Percentiles rank a stretch among this genome's conserved stretches.
phyloP scores from a whole-genome alignment of 495 filamentous ascomycete species.

The Hypoxylon crocopeplum region DNA sequence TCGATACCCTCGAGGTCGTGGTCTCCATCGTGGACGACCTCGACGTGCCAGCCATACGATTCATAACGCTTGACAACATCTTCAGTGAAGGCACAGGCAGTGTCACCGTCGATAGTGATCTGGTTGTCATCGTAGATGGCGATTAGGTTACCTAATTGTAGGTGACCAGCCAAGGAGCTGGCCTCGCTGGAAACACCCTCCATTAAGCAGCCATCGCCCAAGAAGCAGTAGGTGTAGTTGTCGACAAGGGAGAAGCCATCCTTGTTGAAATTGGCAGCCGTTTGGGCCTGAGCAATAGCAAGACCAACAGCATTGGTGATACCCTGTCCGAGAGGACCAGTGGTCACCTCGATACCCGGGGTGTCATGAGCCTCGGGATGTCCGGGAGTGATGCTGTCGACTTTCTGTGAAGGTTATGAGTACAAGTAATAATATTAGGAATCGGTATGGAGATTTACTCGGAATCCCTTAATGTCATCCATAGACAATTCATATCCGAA shows the following conservation, averaged over 20 bases:
- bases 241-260: conserved; percentile 88
- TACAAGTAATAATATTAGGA: not conserved
- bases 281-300: conserved; percentile 92
- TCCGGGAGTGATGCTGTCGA: conserved; percentile 95
- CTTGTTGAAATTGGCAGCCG: conserved; percentile 93
- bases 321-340: conserved; percentile 94
- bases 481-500: conserved; percentile 87
- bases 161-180: conserved; percentile 88
- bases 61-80: conserved; percentile 96
- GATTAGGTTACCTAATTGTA: conserved; percentile 97
- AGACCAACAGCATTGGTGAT: conserved; percentile 96
- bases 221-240: conserved; percentile 96
- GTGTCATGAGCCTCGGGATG: conserved; percentile 98
- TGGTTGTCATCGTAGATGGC: conserved; percentile 98
- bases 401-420: conserved; percentile 55
- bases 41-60: conserved; percentile 95
- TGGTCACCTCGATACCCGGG: conserved; percentile 96
- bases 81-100: conserved; percentile 94
- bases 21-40: conserved; percentile 89
- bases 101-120: conserved; percentile 94
- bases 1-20: conserved; percentile 87
- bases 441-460: conserved; percentile 66
- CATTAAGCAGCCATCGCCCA: conserved; percentile 98
- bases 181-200: conserved; percentile 97
- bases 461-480: conserved; percentile 94